Evolutionary conservation across 495 filamentous ascomycete genomes (phyloP), one percentile per base, ranked within the genome.

Genomic region (Bryoglossum gracile): DNA sequence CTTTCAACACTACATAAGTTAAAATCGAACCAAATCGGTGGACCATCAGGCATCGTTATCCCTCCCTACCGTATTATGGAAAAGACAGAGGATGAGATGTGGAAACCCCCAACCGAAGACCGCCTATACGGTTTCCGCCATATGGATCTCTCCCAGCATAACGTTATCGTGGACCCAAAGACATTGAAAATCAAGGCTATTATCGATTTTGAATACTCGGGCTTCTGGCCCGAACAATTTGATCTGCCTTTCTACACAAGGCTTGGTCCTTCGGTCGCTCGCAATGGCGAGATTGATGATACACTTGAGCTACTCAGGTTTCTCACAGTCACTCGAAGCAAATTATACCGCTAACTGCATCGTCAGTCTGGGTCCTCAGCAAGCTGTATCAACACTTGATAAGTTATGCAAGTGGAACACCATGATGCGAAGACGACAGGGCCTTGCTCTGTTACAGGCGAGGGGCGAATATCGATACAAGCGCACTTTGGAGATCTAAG

Each of bases 181-280:
- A 59, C 56, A n/a, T 36, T 65, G 42, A 62, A 65, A 33, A 62
- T 69, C 26, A 33, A 42, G 3, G 60, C 58, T 3, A 56, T 66
- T 18, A 54, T 69, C 9, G 65, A 66, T 42, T 67, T 65, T 64
- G 66, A 68, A 46, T 66, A 60, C 33, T 55, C 63, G 1, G 63
- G 65, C 18, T 69, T 67, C 56, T 67, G 45, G 41, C 58, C 65
- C 11, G 39, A 34, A 6, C 41, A 3, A 6, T 50, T 49, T 33
- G 51, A 54, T 19, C n/a, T 5, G 22, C 6, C 8, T 9, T 50
- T 54, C 18, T 54, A 38, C 18, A 39, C 18, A 17, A 48, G 48
- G 37, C 37, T 22, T 13, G 35, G 46, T 18, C 37, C 35, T 43
- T 30, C 26, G 5, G 26, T 13, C 13, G 26, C 26, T 30, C 5